A percentile compares a stretch with the other conserved stretches of the same genome.
phyloP scores from a whole-genome alignment of 495 filamentous ascomycete species.

The Talaromyces adpressus region DNA sequence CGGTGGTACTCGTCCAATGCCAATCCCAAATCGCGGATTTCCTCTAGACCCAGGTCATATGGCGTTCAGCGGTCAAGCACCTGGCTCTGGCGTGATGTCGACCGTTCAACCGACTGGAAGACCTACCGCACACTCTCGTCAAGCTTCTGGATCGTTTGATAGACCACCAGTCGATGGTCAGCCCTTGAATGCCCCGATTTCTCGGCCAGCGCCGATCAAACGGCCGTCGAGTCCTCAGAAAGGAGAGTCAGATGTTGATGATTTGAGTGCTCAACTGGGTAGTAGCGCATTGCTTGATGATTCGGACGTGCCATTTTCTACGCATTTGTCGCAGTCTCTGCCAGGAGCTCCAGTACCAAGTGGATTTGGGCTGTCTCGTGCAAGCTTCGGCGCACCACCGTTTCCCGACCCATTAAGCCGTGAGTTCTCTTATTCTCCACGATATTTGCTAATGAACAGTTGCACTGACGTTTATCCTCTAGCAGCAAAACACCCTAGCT shows the following conservation, averaged over 20 bases:
- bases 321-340: slow-evolving; percentile 33
- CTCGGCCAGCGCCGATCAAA: slow-evolving; percentile 80
- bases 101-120: slow-evolving; percentile 28
- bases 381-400: slow-evolving; percentile 40
- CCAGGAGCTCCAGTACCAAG: slow-evolving; percentile 28
- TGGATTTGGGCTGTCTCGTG: slow-evolving; percentile 28
- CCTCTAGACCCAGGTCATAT: slow-evolving; percentile 45
- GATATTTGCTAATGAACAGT: neutral
- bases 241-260: slow-evolving; percentile 54
- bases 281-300: slow-evolving; percentile 92
- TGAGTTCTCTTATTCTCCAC: slow-evolving; percentile 17
- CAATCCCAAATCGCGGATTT: slow-evolving; percentile 53
- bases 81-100: slow-evolving; percentile 23
- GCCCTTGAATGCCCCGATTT: slow-evolving; percentile 54
- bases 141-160: slow-evolving; percentile 53
- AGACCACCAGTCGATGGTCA: slow-evolving; percentile 38
- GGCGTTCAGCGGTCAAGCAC: slow-evolving; percentile 28
- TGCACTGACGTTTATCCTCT: slow-evolving; percentile 12
- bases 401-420: slow-evolving; percentile 46
- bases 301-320: slow-evolving; percentile 47
- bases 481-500: slow-evolving; percentile 28
- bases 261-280: slow-evolving; percentile 77
- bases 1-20: slow-evolving; percentile 44
- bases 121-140: slow-evolving; percentile 50
- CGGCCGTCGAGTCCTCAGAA: slow-evolving; percentile 70